phyloP scores from a whole-genome alignment of 2,329 filamentous ascomycete genomes.

The Sporothrix brunneoviolacea region DNA sequence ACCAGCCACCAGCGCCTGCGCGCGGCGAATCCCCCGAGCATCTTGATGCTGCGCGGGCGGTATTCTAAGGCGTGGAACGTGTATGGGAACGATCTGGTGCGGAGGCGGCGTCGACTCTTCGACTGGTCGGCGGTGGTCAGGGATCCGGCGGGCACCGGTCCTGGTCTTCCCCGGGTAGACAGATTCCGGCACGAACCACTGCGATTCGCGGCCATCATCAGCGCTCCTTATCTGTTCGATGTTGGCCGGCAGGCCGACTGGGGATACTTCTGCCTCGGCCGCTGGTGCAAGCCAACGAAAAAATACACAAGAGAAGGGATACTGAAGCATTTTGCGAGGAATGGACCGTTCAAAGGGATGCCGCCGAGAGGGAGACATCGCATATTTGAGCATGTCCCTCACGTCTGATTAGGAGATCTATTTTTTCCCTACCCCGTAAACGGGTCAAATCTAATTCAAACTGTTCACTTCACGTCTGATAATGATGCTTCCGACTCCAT shows the following conservation, averaged over 20 bases:
- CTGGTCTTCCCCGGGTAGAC: not conserved
- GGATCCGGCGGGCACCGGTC: not conserved
- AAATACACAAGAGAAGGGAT: conserved; percentile 9
- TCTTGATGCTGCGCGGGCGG: conserved; percentile 17
- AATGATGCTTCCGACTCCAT: too few species aligned
- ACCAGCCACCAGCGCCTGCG: not conserved
- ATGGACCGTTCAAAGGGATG: conserved; percentile 5
- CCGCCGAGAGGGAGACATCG: too few species aligned
- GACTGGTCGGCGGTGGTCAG: not conserved
- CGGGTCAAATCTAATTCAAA: too few species aligned
- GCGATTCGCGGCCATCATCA: conserved; percentile 7
- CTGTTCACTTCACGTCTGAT: too few species aligned
- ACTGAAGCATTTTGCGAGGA: not conserved
- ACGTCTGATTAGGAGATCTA: too few species aligned
- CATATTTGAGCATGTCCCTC: too few species aligned
- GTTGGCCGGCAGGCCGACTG: conserved; percentile 6
- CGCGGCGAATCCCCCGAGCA: conserved; percentile 27
- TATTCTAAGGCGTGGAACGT: not conserved
- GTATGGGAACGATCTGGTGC: not conserved
- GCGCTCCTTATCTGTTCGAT: conserved; percentile 3
- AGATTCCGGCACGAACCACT: not conserved
- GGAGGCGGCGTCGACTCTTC: not conserved
- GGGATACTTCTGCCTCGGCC: conserved; percentile 8
- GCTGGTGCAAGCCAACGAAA: not conserved
- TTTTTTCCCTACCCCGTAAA: too few species aligned